These are phyloP conservation scores for Lodderomyces beijingensis DNA, from an alignment of 1,139 yeast species.

Conservation along the genomic window DNA sequence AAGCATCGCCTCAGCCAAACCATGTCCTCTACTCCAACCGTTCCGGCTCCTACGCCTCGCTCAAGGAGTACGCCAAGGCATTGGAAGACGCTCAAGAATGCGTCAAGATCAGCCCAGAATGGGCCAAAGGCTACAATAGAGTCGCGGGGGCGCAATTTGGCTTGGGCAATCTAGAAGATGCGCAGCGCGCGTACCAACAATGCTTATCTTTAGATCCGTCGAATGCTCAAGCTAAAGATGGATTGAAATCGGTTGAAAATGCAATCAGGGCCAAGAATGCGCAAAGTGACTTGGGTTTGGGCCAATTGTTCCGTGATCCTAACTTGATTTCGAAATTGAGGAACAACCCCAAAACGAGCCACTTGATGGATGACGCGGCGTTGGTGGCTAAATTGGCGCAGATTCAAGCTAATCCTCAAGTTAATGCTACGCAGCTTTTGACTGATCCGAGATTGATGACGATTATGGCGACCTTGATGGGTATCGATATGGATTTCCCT, in stretches of 20 bases:
- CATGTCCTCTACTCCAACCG: conserved; percentile 91
- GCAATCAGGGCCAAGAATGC: conserved; percentile 43
- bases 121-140: conserved; percentile 96
- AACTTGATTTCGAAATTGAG: conserved; percentile 69
- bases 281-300: conserved; percentile 63
- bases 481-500: conserved; percentile 65
- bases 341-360: conserved; percentile 83
- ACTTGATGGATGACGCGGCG: conserved; percentile 81
- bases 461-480: conserved; percentile 81
- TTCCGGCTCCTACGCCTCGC: conserved; percentile 87
- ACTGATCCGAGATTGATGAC: conserved; percentile 87
- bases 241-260: conserved; percentile 64
- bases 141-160: conserved; percentile 93
- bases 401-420: conserved; percentile 71
- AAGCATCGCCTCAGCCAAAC: conserved; percentile 73
- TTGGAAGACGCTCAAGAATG: conserved; percentile 81
- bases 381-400: conserved; percentile 68
- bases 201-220: conserved; percentile 79
- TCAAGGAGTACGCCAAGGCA: conserved; percentile 70
- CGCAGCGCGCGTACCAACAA: conserved; percentile 66
- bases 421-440: conserved; percentile 58
- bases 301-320: conserved; percentile 78
- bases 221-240: conserved; percentile 86
- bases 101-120: conserved; percentile 68
- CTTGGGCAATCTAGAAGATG: conserved; percentile 67